phyloP scores from a whole-genome alignment of 371 early-diverging fungal genomes.

The Amoeboaphelidium occidentale region DNA sequence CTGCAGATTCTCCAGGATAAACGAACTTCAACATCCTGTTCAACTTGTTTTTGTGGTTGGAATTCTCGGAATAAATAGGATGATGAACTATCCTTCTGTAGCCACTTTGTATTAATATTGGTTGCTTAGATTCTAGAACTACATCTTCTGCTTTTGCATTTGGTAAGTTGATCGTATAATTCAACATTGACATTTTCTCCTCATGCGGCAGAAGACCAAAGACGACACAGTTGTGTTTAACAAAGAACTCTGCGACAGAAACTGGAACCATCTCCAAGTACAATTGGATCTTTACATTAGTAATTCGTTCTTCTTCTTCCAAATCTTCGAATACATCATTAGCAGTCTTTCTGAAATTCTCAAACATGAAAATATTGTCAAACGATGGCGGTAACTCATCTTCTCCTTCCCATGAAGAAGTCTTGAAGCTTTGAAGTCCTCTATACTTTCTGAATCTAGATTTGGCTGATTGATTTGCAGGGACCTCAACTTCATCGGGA shows the following conservation, averaged over 20 bases:
- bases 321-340: constrained; percentile 18
- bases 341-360: constrained; percentile 52
- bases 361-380: constrained; percentile 42
- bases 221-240: neutral
- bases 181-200: constrained; percentile 67
- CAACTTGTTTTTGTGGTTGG: constrained; percentile 60
- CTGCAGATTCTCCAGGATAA: constrained; percentile 31
- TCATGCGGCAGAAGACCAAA: constrained; percentile 77
- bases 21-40: constrained; percentile 82
- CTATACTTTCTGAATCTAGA: constrained; percentile 72
- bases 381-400: neutral
- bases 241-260: neutral
- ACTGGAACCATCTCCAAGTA: neutral
- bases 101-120: constrained; percentile 55
- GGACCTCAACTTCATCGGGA: constrained; percentile 91
- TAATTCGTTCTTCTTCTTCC: neutral
- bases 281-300: neutral
- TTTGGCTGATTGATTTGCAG: constrained; percentile 52
- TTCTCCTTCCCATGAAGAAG: constrained; percentile 63
- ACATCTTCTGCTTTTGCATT: neutral
- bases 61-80: constrained; percentile 70
- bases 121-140: constrained; percentile 25
- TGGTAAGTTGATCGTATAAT: constrained; percentile 18
- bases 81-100: constrained; percentile 57
- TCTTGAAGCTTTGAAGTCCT: constrained; percentile 72